phyloP scores from a whole-genome alignment of 352 stramenopile genomes.

The Phytophthora kernoviae region DNA sequence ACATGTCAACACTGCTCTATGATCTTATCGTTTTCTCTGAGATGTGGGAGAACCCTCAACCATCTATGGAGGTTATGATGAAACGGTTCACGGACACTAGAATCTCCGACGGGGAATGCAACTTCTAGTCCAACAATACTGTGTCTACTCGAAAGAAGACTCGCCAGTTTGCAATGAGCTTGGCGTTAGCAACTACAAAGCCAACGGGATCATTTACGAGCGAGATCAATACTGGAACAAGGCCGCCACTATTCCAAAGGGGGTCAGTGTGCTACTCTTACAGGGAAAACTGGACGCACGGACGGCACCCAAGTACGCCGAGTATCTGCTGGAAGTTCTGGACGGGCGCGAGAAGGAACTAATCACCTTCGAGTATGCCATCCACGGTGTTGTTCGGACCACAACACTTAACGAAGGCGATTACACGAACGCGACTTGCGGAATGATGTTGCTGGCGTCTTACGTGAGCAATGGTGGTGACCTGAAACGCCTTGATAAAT shows the following conservation, averaged over 20 bases:
- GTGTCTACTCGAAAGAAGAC: too few relatives aligned
- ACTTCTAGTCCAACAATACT: too few relatives aligned
- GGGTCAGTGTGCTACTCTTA: slow-evolving; percentile 41
- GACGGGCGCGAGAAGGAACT: slow-evolving; percentile 35
- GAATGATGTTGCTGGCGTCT: slow-evolving; percentile 23
- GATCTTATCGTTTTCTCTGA: slow-evolving; percentile 49
- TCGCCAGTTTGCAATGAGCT: too few relatives aligned
- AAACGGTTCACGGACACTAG: slow-evolving; percentile 14
- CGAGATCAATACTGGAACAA: slow-evolving; percentile 40
- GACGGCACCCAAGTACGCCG: slow-evolving; percentile 34
- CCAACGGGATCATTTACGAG: too few relatives aligned
- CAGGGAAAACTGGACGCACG: slow-evolving; percentile 14
- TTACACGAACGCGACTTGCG: slow-evolving; percentile 5
- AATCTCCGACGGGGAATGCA: slow-evolving; percentile 7
- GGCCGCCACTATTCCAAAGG: slow-evolving; percentile 29
- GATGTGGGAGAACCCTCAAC: slow-evolving; percentile 38
- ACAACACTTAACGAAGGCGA: not conserved
- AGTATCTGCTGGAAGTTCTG: slow-evolving; percentile 25
- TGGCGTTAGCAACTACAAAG: too few relatives aligned
- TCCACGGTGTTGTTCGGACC: slow-evolving; percentile 15
- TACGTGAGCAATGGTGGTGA: not conserved
- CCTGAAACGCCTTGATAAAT: not conserved
- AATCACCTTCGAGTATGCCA: slow-evolving; percentile 39
- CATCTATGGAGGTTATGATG: slow-evolving; percentile 1
- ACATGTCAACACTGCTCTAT: slow-evolving; percentile 40